Evolutionary conservation across 208 protist species (phyloP), one percentile per base, ranked within the genome.

Genomic region (Crithidia mellificae): DNA sequence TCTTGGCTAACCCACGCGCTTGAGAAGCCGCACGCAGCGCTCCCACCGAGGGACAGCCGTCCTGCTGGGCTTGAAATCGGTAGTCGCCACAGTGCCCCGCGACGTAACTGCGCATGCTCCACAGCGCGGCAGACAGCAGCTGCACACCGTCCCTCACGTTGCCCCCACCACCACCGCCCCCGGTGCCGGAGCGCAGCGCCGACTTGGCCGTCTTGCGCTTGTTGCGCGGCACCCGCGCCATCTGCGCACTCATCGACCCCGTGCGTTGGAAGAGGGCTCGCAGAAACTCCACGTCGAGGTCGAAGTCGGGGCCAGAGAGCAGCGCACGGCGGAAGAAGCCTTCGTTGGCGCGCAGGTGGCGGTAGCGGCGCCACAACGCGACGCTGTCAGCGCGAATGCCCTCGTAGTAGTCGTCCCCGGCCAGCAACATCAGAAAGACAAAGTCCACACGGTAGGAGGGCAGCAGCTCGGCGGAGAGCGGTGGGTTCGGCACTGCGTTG

Each of bases 391-490:
- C 46, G 24, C 78, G 70, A 38, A 96, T 56, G n/a, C 91, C 91
- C 12, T 84, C 62, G 74, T 85, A 94, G 78, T 90, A 93, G 54
- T 96, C 91, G 47, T 84, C 78, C 6, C 91, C 88, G 20, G 80
- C 47, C 14, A 96, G 74, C 41, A 96, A 72, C 75, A 87, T 84
- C 12, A 96, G 20, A 62, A 94, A 96, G 6, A 76, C 83, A 70
- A 93, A 96, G 66, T 96, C 91, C 3, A 94, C 77, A 27, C 91
- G 88, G 56, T 87, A 93, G 32, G 86, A 92, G 2, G 81, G 77
- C 2, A 93, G 78, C n/a, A 91, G 66, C 17, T 72, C 78, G 2
- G 44, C 30, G 0, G 76, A 63, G 17, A 92, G 66, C 15, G 73
- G 72, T 2, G 78, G 77, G 38, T 87, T 83, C 24, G 84, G 83